Evolutionary conservation across 1,139 yeast species (phyloP).

Genomic region (Kodamaea sp.): DNA sequence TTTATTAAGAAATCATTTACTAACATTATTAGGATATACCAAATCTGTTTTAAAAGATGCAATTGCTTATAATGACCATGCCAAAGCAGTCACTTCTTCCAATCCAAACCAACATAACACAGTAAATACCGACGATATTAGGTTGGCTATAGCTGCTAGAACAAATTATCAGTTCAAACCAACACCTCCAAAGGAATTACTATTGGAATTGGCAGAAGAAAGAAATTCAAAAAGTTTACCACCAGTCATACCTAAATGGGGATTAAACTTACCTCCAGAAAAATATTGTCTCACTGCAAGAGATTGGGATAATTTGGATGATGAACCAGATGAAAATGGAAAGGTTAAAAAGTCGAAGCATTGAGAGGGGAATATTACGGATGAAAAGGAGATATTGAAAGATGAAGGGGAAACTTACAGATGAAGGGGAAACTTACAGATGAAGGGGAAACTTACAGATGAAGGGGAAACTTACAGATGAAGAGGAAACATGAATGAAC

Average conservation of each 20-base stretch:
- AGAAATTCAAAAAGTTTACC: constrained; percentile 88
- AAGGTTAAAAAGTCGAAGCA: constrained; percentile 7
- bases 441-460: neutral
- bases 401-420: neutral
- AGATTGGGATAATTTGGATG: constrained; percentile 57
- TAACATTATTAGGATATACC: constrained; percentile 57
- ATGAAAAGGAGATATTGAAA: neutral
- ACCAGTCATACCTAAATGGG: constrained; percentile 88
- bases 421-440: neutral
- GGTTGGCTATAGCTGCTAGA: constrained; percentile 90
- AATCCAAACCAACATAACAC: constrained; percentile 42
- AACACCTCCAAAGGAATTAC: constrained; percentile 87
- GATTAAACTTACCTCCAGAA: constrained; percentile 93
- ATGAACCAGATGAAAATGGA: constrained; percentile 29
- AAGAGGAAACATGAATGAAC: too few relatives aligned
- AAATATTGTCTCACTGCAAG: constrained; percentile 88
- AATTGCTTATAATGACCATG: constrained; percentile 79
- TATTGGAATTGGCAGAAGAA: constrained; percentile 88
- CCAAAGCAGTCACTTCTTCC: constrained; percentile 38
- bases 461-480: too few relatives aligned
- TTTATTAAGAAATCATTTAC: constrained; percentile 8
- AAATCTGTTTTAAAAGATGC: constrained; percentile 86
- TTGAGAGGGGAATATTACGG: neutral
- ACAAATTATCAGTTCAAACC: constrained; percentile 95
- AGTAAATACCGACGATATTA: constrained; percentile 80